Evolutionary conservation across 371 early-diverging fungal genomes (phyloP).

Genomic region (Zancudomyces culisetae): DNA sequence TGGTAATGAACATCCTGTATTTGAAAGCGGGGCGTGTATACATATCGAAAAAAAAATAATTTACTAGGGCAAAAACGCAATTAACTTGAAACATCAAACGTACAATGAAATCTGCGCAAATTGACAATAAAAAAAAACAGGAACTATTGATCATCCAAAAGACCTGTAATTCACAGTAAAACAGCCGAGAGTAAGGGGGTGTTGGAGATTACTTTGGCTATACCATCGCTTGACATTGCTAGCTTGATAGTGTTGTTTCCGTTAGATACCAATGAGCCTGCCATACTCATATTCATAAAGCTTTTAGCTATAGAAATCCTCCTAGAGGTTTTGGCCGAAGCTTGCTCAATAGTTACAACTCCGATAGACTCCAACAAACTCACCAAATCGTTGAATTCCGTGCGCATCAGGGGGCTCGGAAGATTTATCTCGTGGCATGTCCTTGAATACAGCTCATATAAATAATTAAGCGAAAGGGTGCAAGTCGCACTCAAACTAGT

Average conservation of each 20-base stretch:
- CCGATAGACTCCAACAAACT: constrained; percentile 53
- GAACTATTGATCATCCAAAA: no score
- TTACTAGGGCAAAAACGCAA: no score
- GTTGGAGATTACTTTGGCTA: no score
- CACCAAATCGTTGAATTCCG: constrained; percentile 57
- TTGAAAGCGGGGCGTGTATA: no score
- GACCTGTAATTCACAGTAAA: no score
- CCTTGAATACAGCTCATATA: constrained; percentile 1
- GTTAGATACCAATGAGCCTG: neutral
- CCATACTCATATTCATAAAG: neutral
- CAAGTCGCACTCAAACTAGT: no score
- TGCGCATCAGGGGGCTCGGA: constrained; percentile 42
- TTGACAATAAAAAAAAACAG: no score
- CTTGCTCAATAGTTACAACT: constrained; percentile 29
- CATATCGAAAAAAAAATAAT: no score
- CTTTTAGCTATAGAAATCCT: neutral
- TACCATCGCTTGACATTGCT: neutral
- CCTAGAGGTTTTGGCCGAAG: neutral
- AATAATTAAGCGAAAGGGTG: neutral
- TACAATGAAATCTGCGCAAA: no score
- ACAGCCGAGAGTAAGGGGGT: no score
- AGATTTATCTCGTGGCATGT: neutral
- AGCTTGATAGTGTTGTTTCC: neutral
- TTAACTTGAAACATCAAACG: no score
- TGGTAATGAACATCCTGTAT: no score